Evolutionary conservation across 2,329 filamentous ascomycete species (phyloP), one percentile per base, ranked within the genome.

Genomic region (Colletotrichum sublineola): DNA sequence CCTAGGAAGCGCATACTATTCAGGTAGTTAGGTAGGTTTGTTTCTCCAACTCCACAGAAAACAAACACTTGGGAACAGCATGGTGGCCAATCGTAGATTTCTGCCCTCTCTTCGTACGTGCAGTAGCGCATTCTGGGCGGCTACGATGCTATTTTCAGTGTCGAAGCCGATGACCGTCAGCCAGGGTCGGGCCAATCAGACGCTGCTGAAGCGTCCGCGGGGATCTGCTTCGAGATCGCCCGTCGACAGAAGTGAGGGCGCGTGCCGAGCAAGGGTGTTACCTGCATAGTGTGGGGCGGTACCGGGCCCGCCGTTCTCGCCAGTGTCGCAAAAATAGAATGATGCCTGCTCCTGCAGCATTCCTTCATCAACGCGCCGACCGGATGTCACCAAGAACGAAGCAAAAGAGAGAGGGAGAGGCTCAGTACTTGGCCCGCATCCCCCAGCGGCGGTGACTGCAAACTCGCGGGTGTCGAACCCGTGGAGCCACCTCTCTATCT

Each of bases 291-390:
- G 24, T 53, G 64, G 69, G 57, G n/a, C 52, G 1, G 44, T 15
- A 24, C 53, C 31, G 33, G 60, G 33, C 46, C 61, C 46, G 61
- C 46, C 46, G 58, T 62, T 60, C 53, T 68, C 58, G 55, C 69
- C 60, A 69, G 69, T 60, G 65, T 68, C 69, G 46, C 61, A 69
- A 72, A 72, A 72, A 72, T 72, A 72, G 69, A 65, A 69, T 72
- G 55, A 48, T 55, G 61, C 61, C 12, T 60, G 20, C 50, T 18
- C 40, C 31, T 11, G 36, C 36, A 12, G 18, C 29, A 36, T 31
- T 20, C 20, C 5, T 48, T 24, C n/a, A 48, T 56, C 53, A 56
- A 38, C 53, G 50, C 24, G 31, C 53, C 18, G 53, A 18, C 33
- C 11, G 33, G 12, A 56, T 56, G 53, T 56, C 31, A 56, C 53